Evolutionary conservation across 1,284 basidiomycete species (phyloP).

Genomic region (Vanrija sp.): DNA sequence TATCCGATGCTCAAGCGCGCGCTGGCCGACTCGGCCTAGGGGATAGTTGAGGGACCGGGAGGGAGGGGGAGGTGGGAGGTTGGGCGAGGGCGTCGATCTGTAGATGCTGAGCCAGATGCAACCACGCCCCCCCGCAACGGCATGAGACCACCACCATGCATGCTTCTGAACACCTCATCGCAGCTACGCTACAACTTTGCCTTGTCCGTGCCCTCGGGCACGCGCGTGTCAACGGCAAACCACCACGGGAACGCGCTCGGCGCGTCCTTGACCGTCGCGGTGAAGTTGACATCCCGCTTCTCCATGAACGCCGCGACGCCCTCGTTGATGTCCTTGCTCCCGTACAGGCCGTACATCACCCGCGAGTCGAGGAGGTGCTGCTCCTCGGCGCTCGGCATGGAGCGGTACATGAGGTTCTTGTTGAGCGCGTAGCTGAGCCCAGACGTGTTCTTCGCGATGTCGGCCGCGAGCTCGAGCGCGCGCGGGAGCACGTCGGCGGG

Average conservation of each 20-base stretch:
- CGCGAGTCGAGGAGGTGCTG: slow-evolving; percentile 20
- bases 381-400: slow-evolving; percentile 8
- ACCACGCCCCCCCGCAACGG: too few species aligned
- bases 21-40: too few species aligned
- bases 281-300: slow-evolving; percentile 16
- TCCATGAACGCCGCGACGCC: slow-evolving; percentile 16
- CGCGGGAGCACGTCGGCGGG: slow-evolving; percentile 12
- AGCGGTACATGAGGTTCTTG: slow-evolving; percentile 12
- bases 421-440: slow-evolving; percentile 8
- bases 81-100: too few species aligned
- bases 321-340: slow-evolving; percentile 12
- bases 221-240: slow-evolving; percentile 4
- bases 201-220: neutral
- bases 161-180: too few species aligned
- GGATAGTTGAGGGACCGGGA: too few species aligned
- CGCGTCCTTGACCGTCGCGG: slow-evolving; percentile 8
- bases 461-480: slow-evolving; percentile 11
- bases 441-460: slow-evolving; percentile 10
- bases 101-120: too few species aligned
- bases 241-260: slow-evolving; percentile 15
- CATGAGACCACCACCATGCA: too few species aligned
- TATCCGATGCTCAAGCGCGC: too few species aligned
- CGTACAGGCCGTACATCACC: slow-evolving; percentile 10
- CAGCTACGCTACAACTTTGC: neutral
- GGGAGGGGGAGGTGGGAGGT: too few species aligned